A percentile compares a stretch with the other conserved stretches of the same genome.
Evolutionary conservation across 495 filamentous ascomycete species (phyloP).

Genomic region (Neurospora sp.): DNA sequence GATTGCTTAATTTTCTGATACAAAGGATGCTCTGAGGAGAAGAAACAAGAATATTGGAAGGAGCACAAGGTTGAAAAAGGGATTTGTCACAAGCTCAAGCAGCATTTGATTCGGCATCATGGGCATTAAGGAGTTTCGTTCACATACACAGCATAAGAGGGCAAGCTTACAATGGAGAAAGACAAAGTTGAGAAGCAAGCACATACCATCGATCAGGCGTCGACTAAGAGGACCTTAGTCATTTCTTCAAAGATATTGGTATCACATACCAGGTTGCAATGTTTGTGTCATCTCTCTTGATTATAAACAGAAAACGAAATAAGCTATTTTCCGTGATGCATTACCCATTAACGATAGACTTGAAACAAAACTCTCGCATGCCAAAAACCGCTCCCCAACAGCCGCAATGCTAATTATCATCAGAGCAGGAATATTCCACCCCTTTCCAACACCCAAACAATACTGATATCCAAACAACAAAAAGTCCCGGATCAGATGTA

Average conservation of each 20-base stretch:
- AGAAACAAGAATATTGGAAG: not conserved
- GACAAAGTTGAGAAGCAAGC: not conserved
- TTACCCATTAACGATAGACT: not conserved
- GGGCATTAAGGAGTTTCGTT: not conserved
- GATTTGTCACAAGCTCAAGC: not conserved
- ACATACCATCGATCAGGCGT: not conserved
- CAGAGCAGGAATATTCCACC: not conserved
- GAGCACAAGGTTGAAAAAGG: not conserved
- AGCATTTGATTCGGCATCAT: not conserved
- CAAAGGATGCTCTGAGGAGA: not conserved
- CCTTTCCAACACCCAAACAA: not conserved
- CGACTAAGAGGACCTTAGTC: not conserved
- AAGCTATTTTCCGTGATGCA: not conserved
- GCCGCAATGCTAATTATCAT: not conserved
- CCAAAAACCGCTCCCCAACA: not conserved
- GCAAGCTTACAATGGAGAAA: not conserved
- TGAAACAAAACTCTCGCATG: not conserved
- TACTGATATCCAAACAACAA: not conserved
- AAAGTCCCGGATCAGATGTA: conserved; percentile 49
- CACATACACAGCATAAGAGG: not conserved
- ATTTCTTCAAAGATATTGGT: not conserved
- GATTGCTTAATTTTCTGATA: not conserved
- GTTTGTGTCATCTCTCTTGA: not conserved
- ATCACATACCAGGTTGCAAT: not conserved
- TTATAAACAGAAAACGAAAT: not conserved